phyloP scores from a whole-genome alignment of 345 rosid genomes.

The Pistacia vera region DNA sequence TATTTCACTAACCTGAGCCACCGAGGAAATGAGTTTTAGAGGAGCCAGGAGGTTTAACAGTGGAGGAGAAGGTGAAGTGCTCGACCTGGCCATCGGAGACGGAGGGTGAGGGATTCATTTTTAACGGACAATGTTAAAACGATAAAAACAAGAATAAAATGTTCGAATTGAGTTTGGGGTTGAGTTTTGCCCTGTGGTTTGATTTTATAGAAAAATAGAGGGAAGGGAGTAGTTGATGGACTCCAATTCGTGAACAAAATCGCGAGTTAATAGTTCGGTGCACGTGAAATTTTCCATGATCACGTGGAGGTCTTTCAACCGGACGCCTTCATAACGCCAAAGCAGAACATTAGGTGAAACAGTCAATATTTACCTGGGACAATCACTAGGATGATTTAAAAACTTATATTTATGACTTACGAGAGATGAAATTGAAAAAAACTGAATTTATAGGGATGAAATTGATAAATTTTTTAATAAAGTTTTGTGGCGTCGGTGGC shows the following conservation, averaged over 20 bases:
- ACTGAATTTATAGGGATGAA: too few species aligned
- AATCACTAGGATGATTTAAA: too few species aligned
- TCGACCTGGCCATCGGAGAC: conserved; percentile 54
- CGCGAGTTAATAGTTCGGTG: neutral
- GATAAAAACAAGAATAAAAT: too few species aligned
- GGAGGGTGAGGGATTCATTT: conserved; percentile 25
- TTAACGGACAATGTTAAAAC: neutral
- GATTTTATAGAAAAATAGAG: conserved; percentile 16
- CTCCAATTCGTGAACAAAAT: too few species aligned
- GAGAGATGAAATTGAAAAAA: too few species aligned
- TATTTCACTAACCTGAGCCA: conserved; percentile 63
- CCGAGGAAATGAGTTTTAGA: conserved; percentile 64
- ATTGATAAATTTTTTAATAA: too few species aligned
- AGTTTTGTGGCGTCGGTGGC: too few species aligned
- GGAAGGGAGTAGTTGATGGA: neutral
- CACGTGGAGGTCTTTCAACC: neutral
- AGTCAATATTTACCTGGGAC: too few species aligned
- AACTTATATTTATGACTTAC: too few species aligned
- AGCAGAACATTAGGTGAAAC: neutral
- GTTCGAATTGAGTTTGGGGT: too few species aligned
- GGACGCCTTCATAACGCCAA: too few species aligned
- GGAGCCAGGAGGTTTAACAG: conserved; percentile 72
- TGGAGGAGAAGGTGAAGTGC: conserved; percentile 48
- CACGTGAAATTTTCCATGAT: neutral
- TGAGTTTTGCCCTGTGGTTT: too few species aligned